These are phyloP conservation scores for Vanderwaltozyma polyspora DNA, from an alignment of 805 yeast genomes.

Conservation along the genomic window DNA sequence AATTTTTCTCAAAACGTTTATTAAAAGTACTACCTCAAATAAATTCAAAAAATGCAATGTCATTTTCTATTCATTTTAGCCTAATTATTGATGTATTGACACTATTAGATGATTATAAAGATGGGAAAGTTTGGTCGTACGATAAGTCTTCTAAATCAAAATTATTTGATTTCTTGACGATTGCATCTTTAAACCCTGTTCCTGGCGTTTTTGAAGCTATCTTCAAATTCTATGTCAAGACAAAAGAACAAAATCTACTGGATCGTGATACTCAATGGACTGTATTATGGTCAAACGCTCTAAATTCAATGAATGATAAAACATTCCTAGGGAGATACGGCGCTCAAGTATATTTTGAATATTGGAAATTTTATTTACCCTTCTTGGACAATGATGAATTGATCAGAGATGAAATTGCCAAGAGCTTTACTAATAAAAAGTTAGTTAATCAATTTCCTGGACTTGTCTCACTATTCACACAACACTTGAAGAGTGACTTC, in stretches of 20 bases:
- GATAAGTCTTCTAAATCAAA: slow-evolving; percentile 37
- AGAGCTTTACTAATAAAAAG: too few relatives aligned
- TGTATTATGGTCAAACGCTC: slow-evolving; percentile 22
- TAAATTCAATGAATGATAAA: slow-evolving; percentile 19
- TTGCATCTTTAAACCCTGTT: slow-evolving; percentile 46
- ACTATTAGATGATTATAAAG: slow-evolving; percentile 34
- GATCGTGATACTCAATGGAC: slow-evolving; percentile 17
- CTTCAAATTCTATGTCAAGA: slow-evolving; percentile 11
- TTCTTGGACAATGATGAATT: too few relatives aligned
- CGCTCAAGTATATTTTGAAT: slow-evolving; percentile 21
- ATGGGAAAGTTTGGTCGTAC: slow-evolving; percentile 42
- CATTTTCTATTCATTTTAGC: slow-evolving; percentile 37
- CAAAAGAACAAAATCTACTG: slow-evolving; percentile 8
- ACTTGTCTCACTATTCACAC: too few relatives aligned
- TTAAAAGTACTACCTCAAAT: slow-evolving; percentile 27
- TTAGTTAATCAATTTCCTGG: too few relatives aligned
- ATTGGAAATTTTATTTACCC: slow-evolving; percentile 22
- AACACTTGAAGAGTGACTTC: too few relatives aligned
- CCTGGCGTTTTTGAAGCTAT: slow-evolving; percentile 36
- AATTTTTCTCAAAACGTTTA: slow-evolving; percentile 23
- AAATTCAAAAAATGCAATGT: slow-evolving; percentile 27
- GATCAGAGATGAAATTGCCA: too few relatives aligned
- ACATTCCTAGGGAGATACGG: slow-evolving; percentile 25
- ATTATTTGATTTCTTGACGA: slow-evolving; percentile 34
- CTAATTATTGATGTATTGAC: slow-evolving; percentile 40